Evolutionary conservation across 1,284 basidiomycete species (phyloP), one percentile per base, ranked within the genome.

Genomic region (Schizophyllum commune): DNA sequence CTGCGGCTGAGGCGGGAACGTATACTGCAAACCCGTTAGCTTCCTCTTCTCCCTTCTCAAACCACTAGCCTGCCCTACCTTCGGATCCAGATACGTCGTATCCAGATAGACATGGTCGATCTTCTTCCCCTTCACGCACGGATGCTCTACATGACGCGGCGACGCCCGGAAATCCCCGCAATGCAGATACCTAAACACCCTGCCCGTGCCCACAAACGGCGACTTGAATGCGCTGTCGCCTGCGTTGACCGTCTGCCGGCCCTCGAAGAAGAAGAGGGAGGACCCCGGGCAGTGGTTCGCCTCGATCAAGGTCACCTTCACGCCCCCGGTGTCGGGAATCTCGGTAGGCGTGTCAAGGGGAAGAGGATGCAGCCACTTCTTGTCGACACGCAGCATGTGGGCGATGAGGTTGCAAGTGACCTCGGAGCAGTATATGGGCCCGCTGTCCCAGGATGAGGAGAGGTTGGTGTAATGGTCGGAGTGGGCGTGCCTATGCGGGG

Each of bases 261-360:
- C 96, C 73, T 97, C 94, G 66, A 96, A 98, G 19, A 97, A 80
- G 72, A 98, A 98, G 7, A 99, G 77, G 61, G 88, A 93, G 0
- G 95, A 97, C 5, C 96, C 97, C 0, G 97, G 96, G 65, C 94
- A 96, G 70, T 98, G 97, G 70, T 99, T 99, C 1, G 96, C 96
- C 68, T 97, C 93, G n/a, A 99, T 93, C 52, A 94, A 84, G 0
- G 94, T 98, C 1, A 98, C 96, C 47, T 75, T 80, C 47, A 98
- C 93, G 1, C 94, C 95, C 32, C 88, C 87, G 0, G 93, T 92
- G 66, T 92, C 76, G 0, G 94, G 93, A 56, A 99, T 81, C 15
- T 83, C 73, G 2, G 84, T 88, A 0, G 92, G 81, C 0, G 77
- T 76, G 70, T 98, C 84, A 81, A 95, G 86, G 0, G 93, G 92